These are phyloP conservation scores for Aspergillus brasiliensis DNA, from an alignment of 2,329 filamentous ascomycete species.

Conservation along the genomic window DNA sequence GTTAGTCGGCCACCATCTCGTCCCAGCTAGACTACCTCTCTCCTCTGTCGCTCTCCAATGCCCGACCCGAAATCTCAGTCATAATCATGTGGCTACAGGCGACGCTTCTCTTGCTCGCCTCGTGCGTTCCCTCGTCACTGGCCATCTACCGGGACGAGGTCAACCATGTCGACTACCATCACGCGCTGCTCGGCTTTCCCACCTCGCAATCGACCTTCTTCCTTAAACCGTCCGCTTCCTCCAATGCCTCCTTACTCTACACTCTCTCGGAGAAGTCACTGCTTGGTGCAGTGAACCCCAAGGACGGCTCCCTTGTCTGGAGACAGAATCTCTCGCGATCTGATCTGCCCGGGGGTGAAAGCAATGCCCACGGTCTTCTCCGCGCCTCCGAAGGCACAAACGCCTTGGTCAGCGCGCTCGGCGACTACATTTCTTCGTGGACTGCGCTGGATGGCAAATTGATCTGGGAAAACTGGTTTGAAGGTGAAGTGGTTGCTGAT, in stretches of 20 bases:
- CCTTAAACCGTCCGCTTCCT: constrained; percentile 78
- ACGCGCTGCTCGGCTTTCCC: constrained; percentile 82
- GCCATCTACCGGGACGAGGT: constrained; percentile 91
- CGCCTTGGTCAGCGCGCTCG: constrained; percentile 73
- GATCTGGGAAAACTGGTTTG: constrained; percentile 69
- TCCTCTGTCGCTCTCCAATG: constrained; percentile 33
- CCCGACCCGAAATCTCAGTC: constrained; percentile 27
- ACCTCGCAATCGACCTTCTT: constrained; percentile 88
- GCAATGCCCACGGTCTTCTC: constrained; percentile 49
- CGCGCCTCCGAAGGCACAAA: constrained; percentile 78
- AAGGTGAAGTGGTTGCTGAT: constrained; percentile 45
- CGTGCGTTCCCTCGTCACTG: constrained; percentile 53
- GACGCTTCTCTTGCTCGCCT: constrained; percentile 42
- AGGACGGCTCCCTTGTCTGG: constrained; percentile 83
- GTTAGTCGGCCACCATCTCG: background rate
- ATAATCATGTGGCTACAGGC: constrained; percentile 45
- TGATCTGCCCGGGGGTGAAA: constrained; percentile 18
- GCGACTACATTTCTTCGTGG: constrained; percentile 74
- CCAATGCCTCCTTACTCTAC: constrained; percentile 87
- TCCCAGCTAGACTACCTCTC: background rate
- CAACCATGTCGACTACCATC: constrained; percentile 88
- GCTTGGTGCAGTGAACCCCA: constrained; percentile 85
- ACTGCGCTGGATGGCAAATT: constrained; percentile 78
- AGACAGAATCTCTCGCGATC: constrained; percentile 70
- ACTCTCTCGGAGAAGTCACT: constrained; percentile 83